Conservation (phyloP, 495 filamentous ascomycete species). For the Daldinia bambusicola region DNA sequence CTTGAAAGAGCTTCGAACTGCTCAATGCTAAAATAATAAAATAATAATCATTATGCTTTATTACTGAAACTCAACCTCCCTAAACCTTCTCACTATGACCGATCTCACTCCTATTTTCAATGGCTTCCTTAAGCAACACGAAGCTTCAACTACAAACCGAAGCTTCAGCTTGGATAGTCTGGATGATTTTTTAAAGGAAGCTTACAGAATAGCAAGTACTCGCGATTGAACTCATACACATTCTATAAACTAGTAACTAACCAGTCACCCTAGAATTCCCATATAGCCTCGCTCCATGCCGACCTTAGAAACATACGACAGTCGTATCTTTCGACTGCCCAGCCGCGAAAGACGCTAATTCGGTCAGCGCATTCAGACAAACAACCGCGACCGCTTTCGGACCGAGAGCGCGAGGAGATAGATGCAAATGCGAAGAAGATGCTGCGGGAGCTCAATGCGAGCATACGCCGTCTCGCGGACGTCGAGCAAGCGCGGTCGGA, state of each 20-base stretch:
- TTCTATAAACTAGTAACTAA: constrained; percentile 20
- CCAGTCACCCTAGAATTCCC: constrained; percentile 73
- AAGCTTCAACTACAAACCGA: constrained; percentile 57
- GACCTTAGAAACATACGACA: constrained; percentile 87
- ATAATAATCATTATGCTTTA: constrained; percentile 12
- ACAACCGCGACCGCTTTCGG: constrained; percentile 63
- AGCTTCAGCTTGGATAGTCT: constrained; percentile 62
- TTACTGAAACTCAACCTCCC: neutral
- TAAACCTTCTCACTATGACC: constrained; percentile 59
- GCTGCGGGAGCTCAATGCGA: constrained; percentile 80
- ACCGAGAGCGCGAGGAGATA: constrained; percentile 78
- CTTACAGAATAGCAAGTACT: constrained; percentile 83
- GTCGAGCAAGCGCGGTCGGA: constrained; percentile 84
- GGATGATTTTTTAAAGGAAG: constrained; percentile 95
- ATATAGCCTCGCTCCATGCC: constrained; percentile 77
- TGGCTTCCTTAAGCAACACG: constrained; percentile 69
- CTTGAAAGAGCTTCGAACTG: constrained; percentile 1
- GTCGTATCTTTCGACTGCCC: constrained; percentile 85
- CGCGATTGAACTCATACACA: constrained; percentile 8
- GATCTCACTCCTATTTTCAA: constrained; percentile 79
- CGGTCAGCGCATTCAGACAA: constrained; percentile 47
- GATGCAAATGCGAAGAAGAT: constrained; percentile 85
- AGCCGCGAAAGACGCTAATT: constrained; percentile 59
- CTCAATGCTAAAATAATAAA: constrained; percentile 18
- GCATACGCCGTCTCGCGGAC: constrained; percentile 78